Evolutionary conservation across 108 stramenopile genomes (phyloP).

Genomic region (Fistulifera solaris): DNA sequence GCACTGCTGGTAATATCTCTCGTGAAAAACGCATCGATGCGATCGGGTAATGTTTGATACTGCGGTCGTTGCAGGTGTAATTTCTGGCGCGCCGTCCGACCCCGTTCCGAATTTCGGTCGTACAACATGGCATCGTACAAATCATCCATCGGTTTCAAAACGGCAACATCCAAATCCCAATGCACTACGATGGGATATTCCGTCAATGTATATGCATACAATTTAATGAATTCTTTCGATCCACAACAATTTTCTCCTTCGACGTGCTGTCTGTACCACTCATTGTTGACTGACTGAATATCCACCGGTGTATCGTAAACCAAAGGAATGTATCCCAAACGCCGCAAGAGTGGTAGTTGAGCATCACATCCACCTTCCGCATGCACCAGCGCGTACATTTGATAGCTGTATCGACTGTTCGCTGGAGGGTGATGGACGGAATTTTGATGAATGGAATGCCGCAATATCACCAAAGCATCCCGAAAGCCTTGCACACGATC

Average conservation of each 20-base stretch:
- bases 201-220: constrained; percentile 59
- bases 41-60: constrained; percentile 26
- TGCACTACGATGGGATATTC: constrained; percentile 48
- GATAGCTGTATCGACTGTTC: constrained; percentile 34
- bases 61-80: constrained; percentile 44
- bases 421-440: constrained; percentile 19
- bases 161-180: constrained; percentile 49
- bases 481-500: constrained; percentile 42
- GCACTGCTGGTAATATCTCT: constrained; percentile 45
- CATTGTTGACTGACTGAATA: constrained; percentile 39
- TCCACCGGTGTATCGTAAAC: constrained; percentile 50
- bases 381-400: constrained; percentile 65
- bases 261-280: constrained; percentile 39
- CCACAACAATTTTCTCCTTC: constrained; percentile 61
- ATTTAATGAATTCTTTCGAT: constrained; percentile 37
- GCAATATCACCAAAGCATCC: constrained; percentile 54
- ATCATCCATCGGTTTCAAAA: constrained; percentile 56
- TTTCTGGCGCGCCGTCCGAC: constrained; percentile 23
- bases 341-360: constrained; percentile 21
- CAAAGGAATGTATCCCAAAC: constrained; percentile 47
- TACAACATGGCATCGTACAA: constrained; percentile 63
- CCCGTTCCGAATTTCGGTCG: constrained; percentile 16
- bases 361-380: constrained; percentile 21
- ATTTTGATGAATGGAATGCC: constrained; percentile 65
- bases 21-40: constrained; percentile 65